phyloP scores from a whole-genome alignment of 495 filamentous ascomycete species.

The Podospora pseudoanserina region DNA sequence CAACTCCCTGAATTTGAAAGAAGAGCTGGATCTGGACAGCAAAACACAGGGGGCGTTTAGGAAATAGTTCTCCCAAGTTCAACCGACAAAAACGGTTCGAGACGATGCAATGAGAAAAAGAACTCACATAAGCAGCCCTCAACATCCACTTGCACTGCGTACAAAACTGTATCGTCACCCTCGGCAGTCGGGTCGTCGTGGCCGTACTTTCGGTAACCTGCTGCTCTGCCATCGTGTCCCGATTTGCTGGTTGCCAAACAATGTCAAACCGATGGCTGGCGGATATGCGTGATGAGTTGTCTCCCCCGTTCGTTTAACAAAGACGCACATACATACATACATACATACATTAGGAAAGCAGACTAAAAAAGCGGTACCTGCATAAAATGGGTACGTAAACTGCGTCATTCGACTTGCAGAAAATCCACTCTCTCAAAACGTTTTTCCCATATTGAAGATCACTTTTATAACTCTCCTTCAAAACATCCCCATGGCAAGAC shows the following conservation, averaged over 20 bases:
- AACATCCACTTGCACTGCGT: slow-evolving; percentile 92
- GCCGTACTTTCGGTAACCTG: slow-evolving; percentile 8
- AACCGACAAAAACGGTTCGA: too few species aligned
- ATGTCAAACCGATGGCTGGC: background rate
- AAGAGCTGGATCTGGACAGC: too few species aligned
- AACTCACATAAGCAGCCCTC: slow-evolving; percentile 71
- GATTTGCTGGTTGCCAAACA: background rate
- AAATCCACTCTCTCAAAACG: background rate
- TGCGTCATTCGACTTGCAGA: background rate
- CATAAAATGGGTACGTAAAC: background rate
- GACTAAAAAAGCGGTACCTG: background rate
- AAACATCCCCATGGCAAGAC: background rate
- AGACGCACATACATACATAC: background rate
- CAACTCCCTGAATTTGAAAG: too few species aligned
- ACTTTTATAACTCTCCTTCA: background rate
- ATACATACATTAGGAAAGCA: background rate
- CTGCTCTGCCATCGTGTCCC: slow-evolving; percentile 32
- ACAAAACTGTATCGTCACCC: slow-evolving; percentile 74
- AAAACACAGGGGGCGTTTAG: too few species aligned
- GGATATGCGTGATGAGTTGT: background rate
- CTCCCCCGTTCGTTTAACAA: background rate
- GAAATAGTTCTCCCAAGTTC: too few species aligned
- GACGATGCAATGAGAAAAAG: background rate
- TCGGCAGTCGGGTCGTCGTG: slow-evolving; percentile 33
- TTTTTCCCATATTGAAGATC: background rate